Conservation (phyloP, 139 green algal genomes). For the Deuterostichococcus epilithicus region DNA sequence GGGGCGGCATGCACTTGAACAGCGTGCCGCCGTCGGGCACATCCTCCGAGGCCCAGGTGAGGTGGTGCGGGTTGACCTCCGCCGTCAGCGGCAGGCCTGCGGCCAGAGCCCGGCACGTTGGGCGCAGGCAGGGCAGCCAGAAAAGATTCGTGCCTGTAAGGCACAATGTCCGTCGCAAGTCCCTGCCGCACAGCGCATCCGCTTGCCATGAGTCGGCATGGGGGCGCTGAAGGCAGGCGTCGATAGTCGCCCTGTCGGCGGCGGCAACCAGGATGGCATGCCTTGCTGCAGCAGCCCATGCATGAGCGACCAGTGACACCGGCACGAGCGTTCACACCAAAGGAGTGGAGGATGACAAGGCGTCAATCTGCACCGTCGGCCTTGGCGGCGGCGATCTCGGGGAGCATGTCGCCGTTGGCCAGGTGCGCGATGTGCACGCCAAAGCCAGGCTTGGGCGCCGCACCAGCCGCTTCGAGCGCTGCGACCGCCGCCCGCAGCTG, state of each 20-base stretch:
- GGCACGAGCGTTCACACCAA: too few species aligned
- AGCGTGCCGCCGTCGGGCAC: conserved; percentile 65
- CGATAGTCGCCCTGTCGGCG: too few species aligned
- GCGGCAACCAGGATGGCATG: too few species aligned
- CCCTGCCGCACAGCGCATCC: too few species aligned
- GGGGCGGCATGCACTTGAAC: conserved; percentile 87
- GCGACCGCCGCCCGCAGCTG: conserved; percentile 31
- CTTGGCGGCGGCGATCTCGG: conserved; percentile 30
- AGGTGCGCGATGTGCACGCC: conserved; percentile 79
- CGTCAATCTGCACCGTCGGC: conserved; percentile 10
- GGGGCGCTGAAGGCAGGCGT: too few species aligned
- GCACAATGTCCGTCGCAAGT: conserved; percentile 26
- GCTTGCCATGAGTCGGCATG: too few species aligned
- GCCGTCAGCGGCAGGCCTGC: conserved; percentile 68
- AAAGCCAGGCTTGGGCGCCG: conserved; percentile 37
- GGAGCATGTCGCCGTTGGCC: conserved; percentile 30
- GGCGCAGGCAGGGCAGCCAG: too few species aligned
- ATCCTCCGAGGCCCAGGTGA: conserved; percentile 76
- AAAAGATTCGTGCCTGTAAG: background rate
- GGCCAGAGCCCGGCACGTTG: too few species aligned
- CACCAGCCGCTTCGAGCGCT: conserved; percentile 13
- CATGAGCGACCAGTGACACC: too few species aligned
- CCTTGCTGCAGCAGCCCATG: too few species aligned
- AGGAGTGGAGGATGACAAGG: too few species aligned
- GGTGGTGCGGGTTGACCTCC: conserved; percentile 93